phyloP scores from a whole-genome alignment of 2,329 filamentous ascomycete genomes.

The Stachybotrys chlorohalonatus region DNA sequence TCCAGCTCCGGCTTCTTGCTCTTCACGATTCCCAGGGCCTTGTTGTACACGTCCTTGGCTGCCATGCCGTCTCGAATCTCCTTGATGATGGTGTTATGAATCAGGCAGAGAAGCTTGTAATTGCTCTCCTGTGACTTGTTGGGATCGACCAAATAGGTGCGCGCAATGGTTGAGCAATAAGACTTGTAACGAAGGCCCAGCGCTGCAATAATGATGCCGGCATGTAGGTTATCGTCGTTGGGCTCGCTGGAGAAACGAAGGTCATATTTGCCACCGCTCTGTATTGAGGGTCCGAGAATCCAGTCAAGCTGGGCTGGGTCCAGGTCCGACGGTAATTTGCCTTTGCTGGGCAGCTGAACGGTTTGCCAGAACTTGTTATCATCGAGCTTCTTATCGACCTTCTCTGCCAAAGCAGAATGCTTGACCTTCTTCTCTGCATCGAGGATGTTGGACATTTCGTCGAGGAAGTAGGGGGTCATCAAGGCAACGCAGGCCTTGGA shows the following conservation, averaged over 20 bases:
- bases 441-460: conserved; percentile 94
- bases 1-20: conserved; percentile 92
- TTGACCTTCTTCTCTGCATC: conserved; percentile 97
- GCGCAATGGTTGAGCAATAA: conserved; percentile 84
- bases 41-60: conserved; percentile 86
- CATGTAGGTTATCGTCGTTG: conserved; percentile 74
- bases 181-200: conserved; percentile 93
- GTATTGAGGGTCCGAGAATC: conserved; percentile 82
- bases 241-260: conserved; percentile 70
- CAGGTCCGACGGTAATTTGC: conserved; percentile 78
- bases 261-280: conserved; percentile 94
- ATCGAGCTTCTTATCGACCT: conserved; percentile 85
- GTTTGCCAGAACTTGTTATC: conserved; percentile 89
- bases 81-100: conserved; percentile 86
- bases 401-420: conserved; percentile 76
- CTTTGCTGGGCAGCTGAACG: conserved; percentile 57
- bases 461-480: conserved; percentile 94
- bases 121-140: conserved; percentile 93
- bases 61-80: conserved; percentile 79
- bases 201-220: conserved; percentile 87
- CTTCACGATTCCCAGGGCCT: conserved; percentile 71
- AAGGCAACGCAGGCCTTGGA: conserved; percentile 89
- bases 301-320: conserved; percentile 87
- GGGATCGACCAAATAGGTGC: conserved; percentile 93
- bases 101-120: conserved; percentile 77